Percentiles rank a stretch among this genome's conserved stretches.
Evolutionary conservation across 73 alveolate genomes (phyloP).

Genomic region (Effrenium voratum): DNA sequence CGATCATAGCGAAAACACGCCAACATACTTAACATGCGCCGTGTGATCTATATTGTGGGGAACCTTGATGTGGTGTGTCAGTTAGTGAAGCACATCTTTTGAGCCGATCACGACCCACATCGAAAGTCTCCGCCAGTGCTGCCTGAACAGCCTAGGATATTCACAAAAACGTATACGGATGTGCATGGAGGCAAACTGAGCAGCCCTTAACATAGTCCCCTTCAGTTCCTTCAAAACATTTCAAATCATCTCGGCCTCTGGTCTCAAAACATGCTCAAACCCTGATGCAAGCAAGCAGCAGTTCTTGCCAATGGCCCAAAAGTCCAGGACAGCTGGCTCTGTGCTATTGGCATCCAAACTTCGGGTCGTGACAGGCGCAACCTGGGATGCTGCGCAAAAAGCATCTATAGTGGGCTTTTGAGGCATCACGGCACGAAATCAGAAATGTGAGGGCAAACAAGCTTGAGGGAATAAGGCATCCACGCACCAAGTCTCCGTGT

Average conservation of each 20-base stretch:
- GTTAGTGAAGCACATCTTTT: too few relatives aligned
- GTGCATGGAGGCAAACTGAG: too few relatives aligned
- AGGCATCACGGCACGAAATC: neutral
- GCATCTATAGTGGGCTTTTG: neutral
- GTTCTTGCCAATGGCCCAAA: constrained; percentile 90
- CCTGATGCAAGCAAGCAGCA: neutral
- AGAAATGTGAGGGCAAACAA: neutral
- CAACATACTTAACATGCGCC: too few relatives aligned
- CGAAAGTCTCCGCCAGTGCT: constrained; percentile 79
- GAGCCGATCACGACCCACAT: constrained; percentile 52
- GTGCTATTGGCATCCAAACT: constrained; percentile 64
- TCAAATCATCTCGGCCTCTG: neutral
- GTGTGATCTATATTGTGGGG: too few relatives aligned
- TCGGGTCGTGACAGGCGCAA: constrained; percentile 69
- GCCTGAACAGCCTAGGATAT: constrained; percentile 67
- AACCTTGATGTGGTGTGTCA: too few relatives aligned
- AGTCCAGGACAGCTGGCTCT: constrained; percentile 43
- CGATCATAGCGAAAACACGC: too few relatives aligned
- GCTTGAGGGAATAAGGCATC: neutral
- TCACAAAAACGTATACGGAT: too few relatives aligned
- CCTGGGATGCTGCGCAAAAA: neutral
- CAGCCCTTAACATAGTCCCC: too few relatives aligned
- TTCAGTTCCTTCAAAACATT: neutral
- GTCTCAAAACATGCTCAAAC: neutral
- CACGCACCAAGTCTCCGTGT: constrained; percentile 78